Conservation (phyloP, 305 asterid genomes). For the Nicotiana rustica region DNA sequence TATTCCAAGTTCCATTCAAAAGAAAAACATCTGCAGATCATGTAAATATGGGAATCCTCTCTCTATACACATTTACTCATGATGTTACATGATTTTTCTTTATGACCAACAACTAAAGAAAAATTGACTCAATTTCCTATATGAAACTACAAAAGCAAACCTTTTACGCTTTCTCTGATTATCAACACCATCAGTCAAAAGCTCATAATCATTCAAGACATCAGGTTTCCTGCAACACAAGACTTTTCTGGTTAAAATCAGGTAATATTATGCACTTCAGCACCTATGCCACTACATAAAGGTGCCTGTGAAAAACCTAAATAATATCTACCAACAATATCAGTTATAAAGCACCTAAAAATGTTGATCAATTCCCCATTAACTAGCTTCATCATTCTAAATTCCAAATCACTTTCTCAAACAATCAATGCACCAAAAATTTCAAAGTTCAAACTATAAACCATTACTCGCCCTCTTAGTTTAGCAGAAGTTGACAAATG, state of each 20-base stretch:
- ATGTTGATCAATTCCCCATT: conserved; percentile 22
- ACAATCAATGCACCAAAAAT: neutral
- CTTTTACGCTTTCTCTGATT: conserved; percentile 78
- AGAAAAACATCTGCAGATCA: conserved; percentile 37
- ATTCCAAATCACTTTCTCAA: conserved; percentile 11
- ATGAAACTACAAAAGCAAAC: conserved; percentile 44
- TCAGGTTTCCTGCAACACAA: conserved; percentile 67
- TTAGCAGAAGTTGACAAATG: conserved; percentile 20
- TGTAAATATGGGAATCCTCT: neutral
- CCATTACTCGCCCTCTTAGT: neutral
- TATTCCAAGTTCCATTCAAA: conserved; percentile 13
- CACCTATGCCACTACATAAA: neutral
- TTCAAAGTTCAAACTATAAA: neutral
- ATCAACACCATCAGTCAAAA: conserved; percentile 46
- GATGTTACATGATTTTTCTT: conserved; percentile 13
- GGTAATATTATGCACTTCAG: conserved; percentile 17
- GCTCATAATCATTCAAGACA: conserved; percentile 48
- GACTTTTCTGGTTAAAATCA: conserved; percentile 33
- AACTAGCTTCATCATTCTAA: conserved; percentile 22
- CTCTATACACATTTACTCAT: neutral
- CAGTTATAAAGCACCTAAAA: neutral
- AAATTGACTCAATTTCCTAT: conserved; percentile 34
- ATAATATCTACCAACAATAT: neutral
- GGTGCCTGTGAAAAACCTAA: conserved; percentile 2
- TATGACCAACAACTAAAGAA: conserved; percentile 10